Base-by-base conservation (phyloP, 1,284 basidiomycete genomes). In the Cryptococcus sp. region DNA sequence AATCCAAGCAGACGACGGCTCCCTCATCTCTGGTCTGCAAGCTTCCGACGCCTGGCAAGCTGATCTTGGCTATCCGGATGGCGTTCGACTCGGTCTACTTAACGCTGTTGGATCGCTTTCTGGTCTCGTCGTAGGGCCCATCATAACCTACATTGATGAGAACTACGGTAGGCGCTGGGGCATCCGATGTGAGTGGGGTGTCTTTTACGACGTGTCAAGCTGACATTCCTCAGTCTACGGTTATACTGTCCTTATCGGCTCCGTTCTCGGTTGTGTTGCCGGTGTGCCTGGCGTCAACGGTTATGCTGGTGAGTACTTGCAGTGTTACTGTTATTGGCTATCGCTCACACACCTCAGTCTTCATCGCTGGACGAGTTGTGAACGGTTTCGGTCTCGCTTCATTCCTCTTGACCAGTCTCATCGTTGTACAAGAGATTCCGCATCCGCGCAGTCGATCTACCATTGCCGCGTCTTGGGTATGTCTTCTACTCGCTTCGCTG, bases 361-460 rank as follows among this genome's bases (percentile, higher is more conserved):
- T 79, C 61, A 59, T 77, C 26, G 59, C 68, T 39, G 76, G 76
- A 6, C 61, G 77, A 25, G 65, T 68, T 50, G 68, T 79, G 59
- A 75, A 78, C 52, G 78, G 78, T 19, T 72, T 78, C 52, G 78
- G 78, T 13, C 73, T 79, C 23, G 72, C 77, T n/a, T 72, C 78
- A 1, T 79, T 78, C 73, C 72, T 79, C 46, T 75, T 79, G 73
- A 79, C 78, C 1, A 77, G 76, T 17, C 67, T 78, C 52, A 68
- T 75, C 45, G 69, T 78, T 43, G 74, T 79, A 6, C 77, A 79
- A 59, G 78, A 79, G 65, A 78, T 79, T 50, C 66, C 76, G 8
- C 78, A 79, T 62, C 78, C 78, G 13, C 65, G 76, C 49, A 66
- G 63, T 29, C 65, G 78, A 50, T 55, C 59, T 2, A 54, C 62